Base-by-base conservation (phyloP, 2,329 filamentous ascomycete genomes). In the Domatiomyces catenatus region DNA sequence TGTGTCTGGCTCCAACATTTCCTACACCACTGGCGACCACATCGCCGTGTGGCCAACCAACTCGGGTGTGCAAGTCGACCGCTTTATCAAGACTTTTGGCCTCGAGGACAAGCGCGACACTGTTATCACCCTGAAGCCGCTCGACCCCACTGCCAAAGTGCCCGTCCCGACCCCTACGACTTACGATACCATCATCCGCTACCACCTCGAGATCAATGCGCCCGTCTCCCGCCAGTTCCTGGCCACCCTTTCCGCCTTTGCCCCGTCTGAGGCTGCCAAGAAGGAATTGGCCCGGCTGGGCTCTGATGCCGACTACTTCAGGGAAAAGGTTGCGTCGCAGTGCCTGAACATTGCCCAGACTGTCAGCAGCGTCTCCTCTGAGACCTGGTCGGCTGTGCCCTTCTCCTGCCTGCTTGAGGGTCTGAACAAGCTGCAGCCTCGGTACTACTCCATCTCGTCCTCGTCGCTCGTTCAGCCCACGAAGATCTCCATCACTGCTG, bases 361-460 rank as follows among this genome's bases (percentile, higher is more conserved):
- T 47, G 76, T 98, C 42, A 75, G 86, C 57, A 76, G 74, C 48
- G 76, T 92, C 56, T 76, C 80, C 60, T 81, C 83, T 32, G 81
- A 83, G 47, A 80, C 80, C 52, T 98, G 92, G 85, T 73, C 79
- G 50, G 81, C 80, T 50, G 81, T 95, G 50, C 93, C 92, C 15
- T 96, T 98, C 71, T 94, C 92, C 7, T 81, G 89, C 61, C 81
- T 96, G 61, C 88, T 98, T 58, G 92, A 98, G 74, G 85, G 87
- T 58, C 69, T 98, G 54, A 86, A 82, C 69, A 96, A 95, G 74
- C 80, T 98, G 51, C 92, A 98, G 68, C 90, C 92, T 42, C 86
- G 92, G 47, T 98, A 96, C 75, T 98, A 98, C 74, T 98, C 93
- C 47, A 98, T 98, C 67, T 98, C 92, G 1, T 98, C 93, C 1